Base-by-base conservation (phyloP, 129 eudicot species). In the Solidago caesia region DNA sequence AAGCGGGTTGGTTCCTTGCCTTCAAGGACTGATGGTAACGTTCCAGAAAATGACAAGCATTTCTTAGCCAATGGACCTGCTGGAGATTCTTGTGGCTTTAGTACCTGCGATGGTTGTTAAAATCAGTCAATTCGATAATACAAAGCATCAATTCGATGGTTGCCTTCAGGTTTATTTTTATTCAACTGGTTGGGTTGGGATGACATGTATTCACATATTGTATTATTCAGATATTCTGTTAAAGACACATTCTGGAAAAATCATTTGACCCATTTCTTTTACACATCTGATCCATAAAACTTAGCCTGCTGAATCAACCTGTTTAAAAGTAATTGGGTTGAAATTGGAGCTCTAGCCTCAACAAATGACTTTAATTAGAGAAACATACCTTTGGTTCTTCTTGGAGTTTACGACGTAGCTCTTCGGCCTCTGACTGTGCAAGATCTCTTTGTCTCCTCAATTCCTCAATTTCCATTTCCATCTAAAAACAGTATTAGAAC, bases 381-480 rank as follows among this genome's bases (percentile, higher is more conserved):
- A 78, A 47, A 48, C 41, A 73, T 12, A 43, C 88, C 91, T 81
- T 81, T 80, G 85, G 79, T 68, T 88, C 98, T 45, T 82, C 89
- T 81, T 92, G 85, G 77, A 93, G 86, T 71, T 93, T 93, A 52
- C 78, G 85, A 11, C 91, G 89, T 75, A 93, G 84, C 75, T 90
- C 96, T 76, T 88, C 96, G 6, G 80, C 97, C 73, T 90, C 78
- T 16, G 89, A 86, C 78, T 86, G 85, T 45, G 98, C 98, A 55
- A 74, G 85, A 84, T 93, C 98, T 77, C 98, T 81, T 84, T 93
- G 92, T 56, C 87, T 90, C 85, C 89, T 88, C 75, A 93, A 62
- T 79, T 90, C 98, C 83, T 93, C 98, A 26, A 93, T 93, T 78
- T 93, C 98, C 82, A 46, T 84, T 78, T 88, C 96, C 98, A 93